Conservation (phyloP, 768 basidiomycete species). For the Suillus bovinus region DNA sequence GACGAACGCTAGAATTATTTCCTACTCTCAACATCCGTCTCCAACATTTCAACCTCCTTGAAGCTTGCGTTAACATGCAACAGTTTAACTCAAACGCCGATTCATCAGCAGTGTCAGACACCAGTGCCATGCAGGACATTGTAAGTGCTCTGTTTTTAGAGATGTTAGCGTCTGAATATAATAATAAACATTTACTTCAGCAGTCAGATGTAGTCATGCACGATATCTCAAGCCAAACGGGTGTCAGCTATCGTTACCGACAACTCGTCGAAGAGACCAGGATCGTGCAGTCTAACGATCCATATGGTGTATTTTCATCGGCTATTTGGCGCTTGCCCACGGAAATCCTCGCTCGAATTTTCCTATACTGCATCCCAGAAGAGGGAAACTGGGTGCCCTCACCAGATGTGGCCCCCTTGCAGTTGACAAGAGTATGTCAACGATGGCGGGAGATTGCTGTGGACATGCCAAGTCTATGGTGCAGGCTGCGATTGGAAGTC, state of each 20-base stretch:
- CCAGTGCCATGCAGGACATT: not conserved
- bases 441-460: no score
- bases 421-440: no score
- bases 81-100: no score
- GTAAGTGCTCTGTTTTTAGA: not conserved
- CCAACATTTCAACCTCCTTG: not conserved
- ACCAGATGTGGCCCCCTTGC: no score
- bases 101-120: not conserved
- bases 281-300: not conserved
- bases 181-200: not conserved
- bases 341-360: no score
- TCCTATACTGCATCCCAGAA: no score
- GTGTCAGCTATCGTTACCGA: not conserved
- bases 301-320: no score
- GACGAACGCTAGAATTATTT: not conserved
- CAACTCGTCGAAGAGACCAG: not conserved
- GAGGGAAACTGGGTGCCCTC: no score
- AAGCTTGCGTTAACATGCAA: not conserved
- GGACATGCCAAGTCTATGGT: no score
- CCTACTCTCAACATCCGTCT: not conserved
- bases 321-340: no score
- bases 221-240: not conserved
- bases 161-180: not conserved
- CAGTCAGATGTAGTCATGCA: not conserved
- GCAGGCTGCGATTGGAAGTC: no score